Percentiles rank a stretch among this genome's conserved stretches.
Evolutionary conservation across 306 rosid genomes (phyloP).

Genomic region (Benincasa hispida): DNA sequence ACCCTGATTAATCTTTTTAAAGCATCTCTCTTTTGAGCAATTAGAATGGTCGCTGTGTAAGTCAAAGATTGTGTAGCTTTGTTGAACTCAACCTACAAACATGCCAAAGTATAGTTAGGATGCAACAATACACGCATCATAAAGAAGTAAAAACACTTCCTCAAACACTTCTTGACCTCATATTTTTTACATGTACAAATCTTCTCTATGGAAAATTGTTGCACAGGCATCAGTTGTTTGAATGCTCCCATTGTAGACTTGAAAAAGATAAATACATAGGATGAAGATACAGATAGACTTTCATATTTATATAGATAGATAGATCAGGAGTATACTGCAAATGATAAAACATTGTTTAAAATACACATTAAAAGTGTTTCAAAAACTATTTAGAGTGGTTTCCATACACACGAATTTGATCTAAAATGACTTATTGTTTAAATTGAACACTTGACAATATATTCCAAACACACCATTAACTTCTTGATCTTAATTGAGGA

Average conservation of each 20-base stretch:
- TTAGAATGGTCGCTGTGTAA: slow-evolving; percentile 61
- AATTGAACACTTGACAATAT: too few relatives aligned
- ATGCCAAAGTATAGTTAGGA: slow-evolving; percentile 10
- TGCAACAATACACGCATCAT: neutral
- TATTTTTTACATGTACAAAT: slow-evolving; percentile 93
- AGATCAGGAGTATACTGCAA: neutral
- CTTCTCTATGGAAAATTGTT: slow-evolving; percentile 95
- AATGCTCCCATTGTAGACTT: slow-evolving; percentile 46
- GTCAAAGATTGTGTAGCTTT: slow-evolving; percentile 96
- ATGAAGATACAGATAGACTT: neutral
- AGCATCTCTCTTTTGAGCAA: slow-evolving; percentile 79
- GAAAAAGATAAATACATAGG: neutral
- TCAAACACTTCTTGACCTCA: slow-evolving; percentile 50
- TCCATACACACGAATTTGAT: too few relatives aligned
- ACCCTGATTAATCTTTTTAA: slow-evolving; percentile 88
- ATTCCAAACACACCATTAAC: too few relatives aligned
- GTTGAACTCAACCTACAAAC: slow-evolving; percentile 86
- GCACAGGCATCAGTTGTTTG: slow-evolving; percentile 89
- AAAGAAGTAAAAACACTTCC: slow-evolving; percentile 13
- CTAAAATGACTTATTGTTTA: too few relatives aligned
- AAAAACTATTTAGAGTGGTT: too few relatives aligned
- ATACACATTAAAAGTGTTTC: too few relatives aligned
- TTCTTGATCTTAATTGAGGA: neutral
- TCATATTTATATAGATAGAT: neutral
- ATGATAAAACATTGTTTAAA: too few relatives aligned